Evolutionary conservation across 208 protist genomes (phyloP).

Genomic region (Crithidia expoeki): DNA sequence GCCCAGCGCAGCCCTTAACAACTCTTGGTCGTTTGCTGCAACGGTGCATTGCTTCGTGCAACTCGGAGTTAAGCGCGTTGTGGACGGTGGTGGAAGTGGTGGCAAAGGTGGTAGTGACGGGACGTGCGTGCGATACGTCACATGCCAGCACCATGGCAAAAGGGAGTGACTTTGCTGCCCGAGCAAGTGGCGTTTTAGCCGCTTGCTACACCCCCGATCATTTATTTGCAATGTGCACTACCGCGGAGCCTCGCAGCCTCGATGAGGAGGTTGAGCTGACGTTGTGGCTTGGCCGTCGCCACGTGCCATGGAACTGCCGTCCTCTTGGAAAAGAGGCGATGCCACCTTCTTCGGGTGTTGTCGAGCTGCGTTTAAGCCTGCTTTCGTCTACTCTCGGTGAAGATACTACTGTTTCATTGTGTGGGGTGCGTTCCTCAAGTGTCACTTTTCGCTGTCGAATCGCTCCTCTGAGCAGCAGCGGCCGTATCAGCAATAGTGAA

Average conservation of each 20-base stretch:
- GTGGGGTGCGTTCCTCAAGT: background rate
- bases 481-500: background rate
- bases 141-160: background rate
- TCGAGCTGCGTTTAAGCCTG: conserved; percentile 14
- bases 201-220: background rate
- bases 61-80: conserved; percentile 15
- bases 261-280: background rate
- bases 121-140: background rate
- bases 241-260: background rate
- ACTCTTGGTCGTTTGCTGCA: background rate
- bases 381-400: background rate
- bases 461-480: conserved; percentile 6
- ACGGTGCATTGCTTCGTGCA: conserved; percentile 12
- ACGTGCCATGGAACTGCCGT: conserved; percentile 22
- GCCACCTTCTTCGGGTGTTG: conserved; percentile 17
- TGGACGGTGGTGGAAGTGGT: conserved; percentile 27
- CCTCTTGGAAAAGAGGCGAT: conserved; percentile 21
- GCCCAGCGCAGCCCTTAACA: background rate
- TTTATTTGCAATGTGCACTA: background rate
- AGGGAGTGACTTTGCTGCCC: too few relatives aligned
- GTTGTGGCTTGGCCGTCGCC: conserved; percentile 17
- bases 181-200: background rate
- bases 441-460: conserved; percentile 23
- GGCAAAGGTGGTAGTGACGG: background rate
- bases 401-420: background rate